phyloP scores from a whole-genome alignment of 202 grass and related monocot species.

The Eragrostis tef region DNA sequence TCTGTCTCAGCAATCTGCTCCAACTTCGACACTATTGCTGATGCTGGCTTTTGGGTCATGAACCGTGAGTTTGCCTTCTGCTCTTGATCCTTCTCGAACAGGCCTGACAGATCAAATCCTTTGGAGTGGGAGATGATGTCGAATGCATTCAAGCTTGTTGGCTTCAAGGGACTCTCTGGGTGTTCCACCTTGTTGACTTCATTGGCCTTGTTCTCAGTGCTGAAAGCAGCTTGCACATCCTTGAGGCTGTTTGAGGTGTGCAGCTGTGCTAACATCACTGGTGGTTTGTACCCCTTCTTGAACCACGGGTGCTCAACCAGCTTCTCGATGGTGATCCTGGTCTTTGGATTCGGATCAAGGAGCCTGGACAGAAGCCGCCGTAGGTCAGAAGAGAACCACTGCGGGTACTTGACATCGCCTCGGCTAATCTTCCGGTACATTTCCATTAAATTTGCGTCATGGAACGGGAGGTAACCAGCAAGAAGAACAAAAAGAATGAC shows the following conservation, averaged over 20 bases:
- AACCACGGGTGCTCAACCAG: conserved; percentile 69
- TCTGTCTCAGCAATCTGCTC: conserved; percentile 80
- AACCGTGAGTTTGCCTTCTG: conserved; percentile 63
- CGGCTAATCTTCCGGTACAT: conserved; percentile 87
- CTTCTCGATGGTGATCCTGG: conserved; percentile 67
- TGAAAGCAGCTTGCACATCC: conserved; percentile 72
- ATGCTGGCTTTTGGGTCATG: conserved; percentile 67
- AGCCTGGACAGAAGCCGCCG: conserved; percentile 59
- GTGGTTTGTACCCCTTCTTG: conserved; percentile 75
- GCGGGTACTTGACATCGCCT: conserved; percentile 68
- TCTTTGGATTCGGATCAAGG: conserved; percentile 72
- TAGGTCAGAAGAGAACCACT: conserved; percentile 64
- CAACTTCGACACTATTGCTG: conserved; percentile 82
- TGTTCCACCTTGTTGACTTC: conserved; percentile 37
- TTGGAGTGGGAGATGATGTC: conserved; percentile 88
- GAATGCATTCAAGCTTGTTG: conserved; percentile 75
- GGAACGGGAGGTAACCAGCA: conserved; percentile 77
- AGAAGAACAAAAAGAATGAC: conserved; percentile 79
- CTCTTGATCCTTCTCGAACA: conserved; percentile 62
- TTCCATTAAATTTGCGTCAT: conserved; percentile 69
- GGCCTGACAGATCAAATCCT: conserved; percentile 78
- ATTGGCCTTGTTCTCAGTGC: conserved; percentile 27
- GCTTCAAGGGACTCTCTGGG: conserved; percentile 56
- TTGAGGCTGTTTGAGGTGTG: conserved; percentile 48
- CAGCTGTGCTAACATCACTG: conserved; percentile 42